Base-by-base conservation (phyloP, 495 filamentous ascomycete genomes). In the Penicillium mononematosum region DNA sequence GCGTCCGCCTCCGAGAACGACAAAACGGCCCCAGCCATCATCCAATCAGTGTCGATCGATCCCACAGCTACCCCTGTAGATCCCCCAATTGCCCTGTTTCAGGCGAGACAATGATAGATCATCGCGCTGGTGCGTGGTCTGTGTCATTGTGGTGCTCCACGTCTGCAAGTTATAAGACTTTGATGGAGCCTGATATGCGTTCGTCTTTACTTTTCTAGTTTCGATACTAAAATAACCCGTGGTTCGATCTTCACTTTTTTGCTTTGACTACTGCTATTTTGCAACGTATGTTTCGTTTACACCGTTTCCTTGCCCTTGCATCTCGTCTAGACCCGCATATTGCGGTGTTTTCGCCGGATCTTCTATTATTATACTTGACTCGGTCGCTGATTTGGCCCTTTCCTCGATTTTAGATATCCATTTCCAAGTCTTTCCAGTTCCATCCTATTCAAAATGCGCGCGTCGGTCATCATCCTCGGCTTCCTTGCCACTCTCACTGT, bases 81-180 rank as follows among this genome's bases (percentile, higher is more conserved):
- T 63, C 60, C 34, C 45, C 49, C 50, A n/a, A 17, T 6, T 39
- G 54, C 41, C 43, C 32, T 53, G 57, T 56, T 53, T 59, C 39
- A 63, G 45, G 17, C 51, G 24, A 43, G 25, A 17, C 43, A 38
- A 43, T n/a, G 36, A 52, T 27, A 25, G 45, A 53, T 50, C 47
- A 9, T 50, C 53, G 42, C 46, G 45, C 50, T 44, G 29, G 38
- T 43, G 56, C 51, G 49, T 56, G 51, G 48, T 46, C 34, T 50
- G 45, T 48, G 50, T 50, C 50, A 53, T 45, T 32, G 38, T 34
- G 22, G 24, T 22, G 22, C 31, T 39, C 29, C 45, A 17, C 8
- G 48, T 12, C 22, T 20, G 43, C 50, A 58, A 61, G 63, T 34
- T 66, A 66, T 64, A 66, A 66, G 58, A 64, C 45, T 22, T 61